Evolutionary conservation across 2,329 filamentous ascomycete genomes (phyloP).

Genomic region (Xylariaceae sp.): DNA sequence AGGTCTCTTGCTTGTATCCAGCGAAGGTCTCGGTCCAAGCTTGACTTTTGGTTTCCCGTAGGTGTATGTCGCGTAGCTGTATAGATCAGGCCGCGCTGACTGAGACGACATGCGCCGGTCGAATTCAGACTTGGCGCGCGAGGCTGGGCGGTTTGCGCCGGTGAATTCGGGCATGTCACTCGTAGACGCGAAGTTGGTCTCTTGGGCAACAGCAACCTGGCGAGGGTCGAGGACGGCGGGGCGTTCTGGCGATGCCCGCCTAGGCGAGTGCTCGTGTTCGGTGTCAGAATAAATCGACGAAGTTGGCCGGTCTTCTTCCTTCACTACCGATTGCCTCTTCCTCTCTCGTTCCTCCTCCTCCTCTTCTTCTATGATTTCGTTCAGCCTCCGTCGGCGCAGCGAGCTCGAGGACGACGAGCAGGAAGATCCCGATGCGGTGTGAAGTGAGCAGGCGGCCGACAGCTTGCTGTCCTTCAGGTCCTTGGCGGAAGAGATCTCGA

Average conservation of each 20-base stretch:
- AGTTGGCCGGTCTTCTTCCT: conserved; percentile 35
- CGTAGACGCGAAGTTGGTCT: conserved; percentile 42
- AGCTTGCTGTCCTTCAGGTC: conserved; percentile 84
- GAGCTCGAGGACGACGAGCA: conserved; percentile 74
- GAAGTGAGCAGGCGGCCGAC: conserved; percentile 79
- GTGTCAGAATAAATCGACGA: conserved; percentile 19
- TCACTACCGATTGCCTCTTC: conserved; percentile 50
- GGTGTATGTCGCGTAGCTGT: conserved; percentile 40
- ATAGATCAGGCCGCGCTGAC: conserved; percentile 43
- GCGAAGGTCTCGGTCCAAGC: conserved; percentile 75
- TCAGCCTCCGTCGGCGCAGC: conserved; percentile 65
- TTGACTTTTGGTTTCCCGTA: conserved; percentile 75
- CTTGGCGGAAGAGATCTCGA: conserved; percentile 65
- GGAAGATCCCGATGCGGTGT: conserved; percentile 78
- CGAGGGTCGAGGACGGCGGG: conserved; percentile 45
- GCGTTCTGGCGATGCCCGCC: conserved; percentile 21
- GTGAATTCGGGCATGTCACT: conserved; percentile 45
- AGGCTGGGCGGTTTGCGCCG: conserved; percentile 37
- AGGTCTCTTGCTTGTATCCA: conserved; percentile 54
- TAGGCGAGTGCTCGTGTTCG: conserved; percentile 10
- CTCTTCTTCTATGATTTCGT: conserved; percentile 90
- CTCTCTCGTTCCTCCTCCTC: conserved; percentile 62
- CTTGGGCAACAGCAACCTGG: conserved; percentile 42
- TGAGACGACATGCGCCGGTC: conserved; percentile 43
- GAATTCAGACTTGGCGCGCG: conserved; percentile 35